Conservation (phyloP, 768 basidiomycete species). For the Thelephora aurantiotincta region DNA sequence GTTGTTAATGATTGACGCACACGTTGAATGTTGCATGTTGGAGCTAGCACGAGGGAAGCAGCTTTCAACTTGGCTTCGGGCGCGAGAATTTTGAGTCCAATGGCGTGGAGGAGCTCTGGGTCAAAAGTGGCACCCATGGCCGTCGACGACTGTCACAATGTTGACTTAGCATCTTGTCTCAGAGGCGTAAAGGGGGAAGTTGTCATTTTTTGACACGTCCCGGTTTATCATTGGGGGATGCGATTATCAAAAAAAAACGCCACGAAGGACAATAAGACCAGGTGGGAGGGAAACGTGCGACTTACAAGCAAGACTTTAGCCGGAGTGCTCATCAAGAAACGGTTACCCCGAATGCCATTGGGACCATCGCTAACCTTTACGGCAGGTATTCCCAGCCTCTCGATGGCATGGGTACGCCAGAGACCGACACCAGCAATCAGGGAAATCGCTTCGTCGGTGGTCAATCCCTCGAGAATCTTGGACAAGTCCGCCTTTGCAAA, state of each 20-base stretch:
- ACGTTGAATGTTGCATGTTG: conserved; percentile 77
- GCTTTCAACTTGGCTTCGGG: conserved; percentile 57
- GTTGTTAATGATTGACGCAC: conserved; percentile 20
- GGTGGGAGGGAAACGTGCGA: not conserved
- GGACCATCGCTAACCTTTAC: conserved; percentile 76
- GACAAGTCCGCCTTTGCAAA: conserved; percentile 51
- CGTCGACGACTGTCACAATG: conserved; percentile 35
- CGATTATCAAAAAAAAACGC: no score
- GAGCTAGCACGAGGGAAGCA: conserved; percentile 59
- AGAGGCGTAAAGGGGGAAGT: no score
- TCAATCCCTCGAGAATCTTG: conserved; percentile 48
- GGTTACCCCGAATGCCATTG: conserved; percentile 59
- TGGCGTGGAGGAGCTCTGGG: conserved; percentile 42
- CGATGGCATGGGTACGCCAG: conserved; percentile 59
- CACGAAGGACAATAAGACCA: not conserved
- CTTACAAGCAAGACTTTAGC: conserved; percentile 63
- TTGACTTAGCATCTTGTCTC: no score
- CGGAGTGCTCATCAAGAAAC: conserved; percentile 72
- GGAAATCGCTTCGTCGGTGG: conserved; percentile 60
- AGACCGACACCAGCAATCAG: conserved; percentile 65
- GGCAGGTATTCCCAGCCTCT: conserved; percentile 55
- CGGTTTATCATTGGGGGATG: no score
- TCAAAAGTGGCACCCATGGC: conserved; percentile 70
- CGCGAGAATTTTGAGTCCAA: conserved; percentile 53
- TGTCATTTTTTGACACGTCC: no score